Conservation (phyloP, 2,329 filamentous ascomycete species). For the Thelonectria discophora region DNA sequence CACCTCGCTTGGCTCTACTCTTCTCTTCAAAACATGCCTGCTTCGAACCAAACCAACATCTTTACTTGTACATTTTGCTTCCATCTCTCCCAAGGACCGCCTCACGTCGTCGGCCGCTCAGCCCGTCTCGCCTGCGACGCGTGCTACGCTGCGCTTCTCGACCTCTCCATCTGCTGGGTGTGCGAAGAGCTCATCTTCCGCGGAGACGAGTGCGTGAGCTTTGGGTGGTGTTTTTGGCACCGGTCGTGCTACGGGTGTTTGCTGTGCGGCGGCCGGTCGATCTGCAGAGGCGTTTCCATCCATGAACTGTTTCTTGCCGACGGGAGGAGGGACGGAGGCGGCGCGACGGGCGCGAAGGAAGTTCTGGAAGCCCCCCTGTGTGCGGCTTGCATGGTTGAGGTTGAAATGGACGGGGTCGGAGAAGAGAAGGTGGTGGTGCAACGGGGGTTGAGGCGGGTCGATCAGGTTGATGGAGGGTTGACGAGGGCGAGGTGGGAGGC, state of each 20-base stretch:
- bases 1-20: background rate
- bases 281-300: slow-evolving; percentile 49
- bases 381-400: slow-evolving; percentile 54
- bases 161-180: slow-evolving; percentile 66
- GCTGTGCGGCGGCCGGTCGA: slow-evolving; percentile 55
- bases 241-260: slow-evolving; percentile 64
- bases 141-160: slow-evolving; percentile 59
- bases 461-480: slow-evolving; percentile 57
- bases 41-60: slow-evolving; percentile 27
- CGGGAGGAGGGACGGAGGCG: slow-evolving; percentile 1
- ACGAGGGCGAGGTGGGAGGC: slow-evolving; percentile 55
- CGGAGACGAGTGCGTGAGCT: slow-evolving; percentile 63
- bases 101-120: slow-evolving; percentile 55
- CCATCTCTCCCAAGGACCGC: slow-evolving; percentile 49
- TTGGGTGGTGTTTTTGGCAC: slow-evolving; percentile 71
- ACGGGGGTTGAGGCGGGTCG: slow-evolving; percentile 55
- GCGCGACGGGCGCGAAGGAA: slow-evolving; percentile 48
- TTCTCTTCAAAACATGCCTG: slow-evolving; percentile 23
- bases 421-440: slow-evolving; percentile 49
- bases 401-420: slow-evolving; percentile 48
- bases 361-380: slow-evolving; percentile 60
- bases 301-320: slow-evolving; percentile 46
- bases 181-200: slow-evolving; percentile 65
- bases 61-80: slow-evolving; percentile 68
- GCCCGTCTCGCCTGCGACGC: slow-evolving; percentile 58